Evolutionary conservation across 148 eudicot species (phyloP).

Genomic region (Fagopyrum homotropicum): DNA sequence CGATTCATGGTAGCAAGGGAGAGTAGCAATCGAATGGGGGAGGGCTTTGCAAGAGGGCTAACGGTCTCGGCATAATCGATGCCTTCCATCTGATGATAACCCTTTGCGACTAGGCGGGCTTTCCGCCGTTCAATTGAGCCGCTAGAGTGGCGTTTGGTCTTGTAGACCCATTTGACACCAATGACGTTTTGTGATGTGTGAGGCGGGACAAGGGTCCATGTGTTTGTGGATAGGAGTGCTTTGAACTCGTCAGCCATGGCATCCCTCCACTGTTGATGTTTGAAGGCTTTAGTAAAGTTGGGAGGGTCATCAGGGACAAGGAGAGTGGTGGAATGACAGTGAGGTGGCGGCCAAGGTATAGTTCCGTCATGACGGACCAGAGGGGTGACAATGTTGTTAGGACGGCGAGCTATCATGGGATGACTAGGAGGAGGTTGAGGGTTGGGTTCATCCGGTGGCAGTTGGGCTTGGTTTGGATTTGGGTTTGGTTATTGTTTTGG

Average conservation of each 20-base stretch:
- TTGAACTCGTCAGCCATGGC: not conserved
- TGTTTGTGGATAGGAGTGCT: not conserved
- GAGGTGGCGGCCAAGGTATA: not conserved
- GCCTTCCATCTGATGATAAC: too few relatives aligned
- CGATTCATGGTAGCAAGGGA: not conserved
- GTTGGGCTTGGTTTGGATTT: too few relatives aligned
- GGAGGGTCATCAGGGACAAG: not conserved
- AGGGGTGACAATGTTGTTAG: not conserved
- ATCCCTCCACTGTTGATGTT: not conserved
- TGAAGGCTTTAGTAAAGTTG: not conserved
- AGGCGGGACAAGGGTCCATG: not conserved
- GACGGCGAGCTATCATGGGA: not conserved
- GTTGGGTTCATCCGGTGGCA: too few relatives aligned
- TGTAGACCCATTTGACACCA: not conserved
- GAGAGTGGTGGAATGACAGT: not conserved
- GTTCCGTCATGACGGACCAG: not conserved
- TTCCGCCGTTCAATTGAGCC: not conserved
- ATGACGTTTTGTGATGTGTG: not conserved
- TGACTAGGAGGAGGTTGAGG: not conserved
- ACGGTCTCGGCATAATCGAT: not conserved
- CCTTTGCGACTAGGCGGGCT: not conserved
- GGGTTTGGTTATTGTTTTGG: too few relatives aligned
- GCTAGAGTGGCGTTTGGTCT: not conserved
- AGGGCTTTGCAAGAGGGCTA: not conserved
- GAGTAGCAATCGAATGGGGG: not conserved